Evolutionary conservation across 2,329 filamentous ascomycete genomes (phyloP), one percentile per base, ranked within the genome.

Genomic region (Monilinia polystroma): DNA sequence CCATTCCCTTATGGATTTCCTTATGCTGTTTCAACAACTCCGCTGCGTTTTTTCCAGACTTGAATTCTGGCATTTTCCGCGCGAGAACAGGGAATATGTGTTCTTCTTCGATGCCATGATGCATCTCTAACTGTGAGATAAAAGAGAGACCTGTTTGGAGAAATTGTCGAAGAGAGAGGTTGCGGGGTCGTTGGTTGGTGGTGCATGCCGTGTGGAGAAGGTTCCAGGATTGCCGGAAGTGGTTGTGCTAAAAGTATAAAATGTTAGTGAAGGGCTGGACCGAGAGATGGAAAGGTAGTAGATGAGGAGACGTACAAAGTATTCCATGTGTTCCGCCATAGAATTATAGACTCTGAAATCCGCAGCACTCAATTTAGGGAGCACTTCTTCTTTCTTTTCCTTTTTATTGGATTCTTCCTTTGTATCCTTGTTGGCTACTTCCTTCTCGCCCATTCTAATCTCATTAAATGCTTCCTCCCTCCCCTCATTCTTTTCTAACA

Each of bases 41-140:
- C 18, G 88, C 82, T n/a, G 84, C 82, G 32, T 78, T 75, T 29
- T 81, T 80, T 63, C 75, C 72, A 16, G 75, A 69, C 49, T 81
- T 81, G 75, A 96, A 96, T 71, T 90, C 88, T 6, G 90, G 87
- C 92, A 96, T 96, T 71, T 87, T 88, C 72, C 80, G 81, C 16
- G 90, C 92, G 2, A 97, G 84, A 0, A 88, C 75, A 1, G 93
- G 93, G 77, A 96, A 97, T 52, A 97, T 82, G 76, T 92, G 86
- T 41, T 81, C 79, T 78, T 97, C 93, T 77, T 97, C 93, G 74
- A 96, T 94, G 67, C 80, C 81, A 80, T 97, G 93, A 79, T 97
- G 93, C 67, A 85, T 79, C 12, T 86, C 84, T n/a, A 97, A 85
- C 67, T 90, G 84, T 20, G 83, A 82, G 71, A 85, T 84, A 76